These are phyloP conservation scores for Cryoendolithus antarcticus DNA, from an alignment of 2,329 filamentous ascomycete genomes.

Conservation along the genomic window DNA sequence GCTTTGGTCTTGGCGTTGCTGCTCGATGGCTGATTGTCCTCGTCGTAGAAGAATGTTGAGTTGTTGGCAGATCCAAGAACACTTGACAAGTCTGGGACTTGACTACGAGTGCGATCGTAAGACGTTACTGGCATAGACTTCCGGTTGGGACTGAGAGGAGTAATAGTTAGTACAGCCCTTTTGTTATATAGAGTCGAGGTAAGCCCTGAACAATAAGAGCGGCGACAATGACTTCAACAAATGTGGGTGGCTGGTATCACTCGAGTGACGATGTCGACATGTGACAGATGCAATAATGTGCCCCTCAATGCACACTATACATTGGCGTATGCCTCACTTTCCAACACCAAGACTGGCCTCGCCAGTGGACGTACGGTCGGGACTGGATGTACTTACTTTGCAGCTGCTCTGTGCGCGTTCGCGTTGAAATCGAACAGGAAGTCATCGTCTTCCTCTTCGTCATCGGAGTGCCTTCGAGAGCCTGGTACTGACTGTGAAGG, in stretches of 20 bases:
- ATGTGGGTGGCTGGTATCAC: background rate
- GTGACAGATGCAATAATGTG: no score
- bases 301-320: no score
- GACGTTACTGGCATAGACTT: slow-evolving; percentile 87
- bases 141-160: slow-evolving; percentile 55
- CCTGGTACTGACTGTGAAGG: slow-evolving; percentile 77
- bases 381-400: slow-evolving; percentile 53
- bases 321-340: no score
- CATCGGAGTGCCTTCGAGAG: slow-evolving; percentile 74
- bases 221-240: background rate
- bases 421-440: slow-evolving; percentile 41
- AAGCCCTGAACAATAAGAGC: background rate
- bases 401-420: slow-evolving; percentile 60
- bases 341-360: background rate
- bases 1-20: slow-evolving; percentile 28
- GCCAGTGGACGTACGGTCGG: no score
- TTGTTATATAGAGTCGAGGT: background rate
- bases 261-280: background rate
- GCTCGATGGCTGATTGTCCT: slow-evolving; percentile 43
- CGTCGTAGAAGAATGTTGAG: slow-evolving; percentile 71
- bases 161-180: background rate
- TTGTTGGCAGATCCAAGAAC: slow-evolving; percentile 73
- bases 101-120: slow-evolving; percentile 54
- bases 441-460: slow-evolving; percentile 74
- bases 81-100: slow-evolving; percentile 31